phyloP scores from a whole-genome alignment of 192 early-diverging fungal genomes.

The Coemansia sp. region DNA sequence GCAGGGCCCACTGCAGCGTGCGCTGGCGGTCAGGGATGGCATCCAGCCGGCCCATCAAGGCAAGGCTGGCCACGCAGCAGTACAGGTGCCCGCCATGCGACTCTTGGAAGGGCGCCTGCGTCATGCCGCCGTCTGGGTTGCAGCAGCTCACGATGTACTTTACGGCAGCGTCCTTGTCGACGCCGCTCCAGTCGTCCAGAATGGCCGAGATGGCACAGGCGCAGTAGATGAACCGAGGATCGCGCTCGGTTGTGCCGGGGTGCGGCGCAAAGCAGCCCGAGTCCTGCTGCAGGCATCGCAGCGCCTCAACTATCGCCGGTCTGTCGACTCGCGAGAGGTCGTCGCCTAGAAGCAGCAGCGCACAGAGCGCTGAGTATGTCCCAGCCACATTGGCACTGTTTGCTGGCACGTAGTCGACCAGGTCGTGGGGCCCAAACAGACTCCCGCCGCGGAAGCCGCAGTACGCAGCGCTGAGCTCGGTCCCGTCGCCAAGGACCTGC shows the following conservation, averaged over 20 bases:
- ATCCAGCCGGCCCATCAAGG: conserved; percentile 67
- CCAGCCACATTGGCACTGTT: conserved; percentile 70
- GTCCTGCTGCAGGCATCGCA: conserved; percentile 71
- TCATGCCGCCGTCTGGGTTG: conserved; percentile 67
- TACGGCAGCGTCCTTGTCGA: conserved; percentile 64
- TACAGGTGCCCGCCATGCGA: conserved; percentile 90
- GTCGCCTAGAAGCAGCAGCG: conserved; percentile 85
- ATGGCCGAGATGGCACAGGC: conserved; percentile 83
- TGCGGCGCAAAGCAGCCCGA: conserved; percentile 82
- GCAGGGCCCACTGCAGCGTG: conserved; percentile 76
- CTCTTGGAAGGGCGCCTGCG: conserved; percentile 76
- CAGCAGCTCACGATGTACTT: conserved; percentile 40
- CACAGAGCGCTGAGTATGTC: conserved; percentile 89
- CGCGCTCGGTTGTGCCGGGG: conserved; percentile 72
- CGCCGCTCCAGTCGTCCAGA: conserved; percentile 88
- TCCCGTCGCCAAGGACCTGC: conserved; percentile 63
- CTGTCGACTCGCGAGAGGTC: conserved; percentile 83
- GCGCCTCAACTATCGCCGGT: conserved; percentile 62
- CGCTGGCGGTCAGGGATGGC: conserved; percentile 61
- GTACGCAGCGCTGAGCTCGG: conserved; percentile 25
- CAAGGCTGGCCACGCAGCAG: conserved; percentile 85
- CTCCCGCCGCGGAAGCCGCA: conserved; percentile 62
- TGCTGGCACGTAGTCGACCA: conserved; percentile 30
- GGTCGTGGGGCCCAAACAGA: conserved; percentile 47
- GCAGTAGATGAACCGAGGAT: conserved; percentile 92